These are phyloP conservation scores for Colletotrichum acutatum DNA, from an alignment of 2,329 filamentous ascomycete genomes.

Conservation along the genomic window DNA sequence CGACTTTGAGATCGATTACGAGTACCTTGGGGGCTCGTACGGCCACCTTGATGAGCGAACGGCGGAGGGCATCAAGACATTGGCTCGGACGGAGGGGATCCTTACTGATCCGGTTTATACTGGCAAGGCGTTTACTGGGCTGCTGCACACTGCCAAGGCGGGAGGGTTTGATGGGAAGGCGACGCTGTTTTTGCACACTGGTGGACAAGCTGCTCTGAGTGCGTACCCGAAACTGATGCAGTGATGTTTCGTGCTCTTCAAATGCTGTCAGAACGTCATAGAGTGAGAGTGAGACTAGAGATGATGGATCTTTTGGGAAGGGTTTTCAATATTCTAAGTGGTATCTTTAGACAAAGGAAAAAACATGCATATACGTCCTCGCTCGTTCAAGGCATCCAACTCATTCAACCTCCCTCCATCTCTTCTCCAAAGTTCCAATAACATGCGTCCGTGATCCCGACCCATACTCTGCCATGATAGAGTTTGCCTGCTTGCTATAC, in stretches of 20 bases:
- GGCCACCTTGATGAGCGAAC: constrained; percentile 28
- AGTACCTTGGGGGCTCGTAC: constrained; percentile 18
- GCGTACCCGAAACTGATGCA: constrained; percentile 18
- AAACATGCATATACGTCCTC: not conserved
- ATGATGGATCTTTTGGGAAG: not conserved
- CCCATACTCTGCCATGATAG: constrained; percentile 34
- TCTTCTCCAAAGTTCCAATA: constrained; percentile 44
- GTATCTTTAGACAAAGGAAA: constrained; percentile 27
- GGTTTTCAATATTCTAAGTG: constrained; percentile 5
- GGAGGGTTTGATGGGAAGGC: constrained; percentile 16
- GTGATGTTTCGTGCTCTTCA: not conserved
- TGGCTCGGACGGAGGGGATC: constrained; percentile 30
- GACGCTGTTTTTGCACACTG: constrained; percentile 35
- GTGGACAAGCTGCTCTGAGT: constrained; percentile 31
- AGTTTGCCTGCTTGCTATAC: constrained; percentile 44
- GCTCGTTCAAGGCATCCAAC: not conserved
- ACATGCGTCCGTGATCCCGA: constrained; percentile 32
- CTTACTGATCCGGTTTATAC: constrained; percentile 30
- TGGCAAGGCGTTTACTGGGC: constrained; percentile 32
- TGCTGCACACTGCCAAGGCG: constrained; percentile 18
- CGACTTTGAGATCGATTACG: constrained; percentile 27
- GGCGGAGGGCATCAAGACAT: constrained; percentile 16
- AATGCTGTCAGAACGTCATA: not conserved
- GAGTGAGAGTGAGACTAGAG: not conserved
- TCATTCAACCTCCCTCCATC: constrained; percentile 51